phyloP scores from a whole-genome alignment of 1,284 basidiomycete genomes.

The Ceratorhiza oryzae-sativae region DNA sequence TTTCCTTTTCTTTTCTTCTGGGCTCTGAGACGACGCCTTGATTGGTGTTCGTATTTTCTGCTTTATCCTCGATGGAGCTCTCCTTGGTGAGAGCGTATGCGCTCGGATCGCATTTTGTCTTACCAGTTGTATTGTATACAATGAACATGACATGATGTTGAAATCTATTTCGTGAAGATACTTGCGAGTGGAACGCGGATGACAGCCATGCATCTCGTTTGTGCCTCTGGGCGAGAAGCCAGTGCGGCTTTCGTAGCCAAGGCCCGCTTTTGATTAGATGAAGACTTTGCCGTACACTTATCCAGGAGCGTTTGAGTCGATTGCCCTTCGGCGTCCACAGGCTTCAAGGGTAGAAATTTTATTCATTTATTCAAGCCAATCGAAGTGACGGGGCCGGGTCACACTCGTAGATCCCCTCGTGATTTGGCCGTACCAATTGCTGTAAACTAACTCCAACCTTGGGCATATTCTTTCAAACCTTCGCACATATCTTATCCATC shows the following conservation, averaged over 20 bases:
- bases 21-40: background rate
- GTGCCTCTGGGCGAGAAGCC: too few species aligned
- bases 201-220: too few species aligned
- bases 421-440: background rate
- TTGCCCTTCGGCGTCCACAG: too few species aligned
- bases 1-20: background rate
- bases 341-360: too few species aligned
- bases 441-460: background rate
- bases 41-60: background rate
- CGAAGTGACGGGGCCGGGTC: background rate
- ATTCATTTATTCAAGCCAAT: too few species aligned
- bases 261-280: too few species aligned
- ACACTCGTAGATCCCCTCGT: background rate
- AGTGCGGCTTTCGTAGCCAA: too few species aligned
- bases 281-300: too few species aligned
- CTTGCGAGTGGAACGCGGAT: background rate
- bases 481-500: background rate
- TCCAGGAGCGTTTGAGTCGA: too few species aligned
- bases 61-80: slow-evolving; percentile 5
- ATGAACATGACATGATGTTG: slow-evolving; percentile 3
- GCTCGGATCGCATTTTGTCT: slow-evolving; percentile 2
- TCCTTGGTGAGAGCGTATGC: slow-evolving; percentile 2
- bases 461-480: background rate
- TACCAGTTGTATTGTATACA: background rate
- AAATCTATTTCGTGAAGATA: background rate